phyloP scores from a whole-genome alignment of 805 yeast species.

The Ogataea methylovora region DNA sequence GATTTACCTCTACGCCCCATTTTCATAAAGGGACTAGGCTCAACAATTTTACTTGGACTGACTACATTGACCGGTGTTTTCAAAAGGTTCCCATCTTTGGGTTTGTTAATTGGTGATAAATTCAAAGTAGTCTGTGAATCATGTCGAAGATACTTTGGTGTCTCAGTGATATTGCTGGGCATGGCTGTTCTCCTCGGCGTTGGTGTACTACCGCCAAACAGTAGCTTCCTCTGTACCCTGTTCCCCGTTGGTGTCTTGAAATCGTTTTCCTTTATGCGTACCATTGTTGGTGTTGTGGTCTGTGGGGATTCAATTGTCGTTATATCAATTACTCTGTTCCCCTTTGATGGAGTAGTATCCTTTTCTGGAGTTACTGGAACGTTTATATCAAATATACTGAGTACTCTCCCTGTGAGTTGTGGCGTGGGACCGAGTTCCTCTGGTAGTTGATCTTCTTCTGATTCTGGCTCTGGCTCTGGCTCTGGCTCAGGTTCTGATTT shows the following conservation, averaged over 20 bases:
- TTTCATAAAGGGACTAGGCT: slow-evolving; percentile 24
- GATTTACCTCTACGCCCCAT: slow-evolving; percentile 19
- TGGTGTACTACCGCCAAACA: slow-evolving; percentile 4
- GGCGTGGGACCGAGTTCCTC: slow-evolving; percentile 79
- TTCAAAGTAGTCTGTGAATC: slow-evolving; percentile 1
- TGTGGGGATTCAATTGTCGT: background rate
- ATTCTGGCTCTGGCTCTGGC: slow-evolving; percentile 4
- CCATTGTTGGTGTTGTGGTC: background rate
- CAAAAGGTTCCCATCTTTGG: no score
- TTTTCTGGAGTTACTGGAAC: slow-evolving; percentile 12
- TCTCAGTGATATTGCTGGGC: background rate
- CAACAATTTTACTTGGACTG: slow-evolving; percentile 14
- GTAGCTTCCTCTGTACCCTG: slow-evolving; percentile 14
- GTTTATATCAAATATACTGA: slow-evolving; percentile 61
- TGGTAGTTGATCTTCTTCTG: slow-evolving; percentile 6
- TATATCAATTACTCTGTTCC: background rate
- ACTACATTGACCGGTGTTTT: no score
- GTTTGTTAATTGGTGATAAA: slow-evolving; percentile 1
- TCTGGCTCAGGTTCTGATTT: slow-evolving; percentile 2
- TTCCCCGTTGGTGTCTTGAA: slow-evolving; percentile 24
- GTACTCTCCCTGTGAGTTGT: slow-evolving; percentile 68
- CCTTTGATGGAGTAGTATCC: slow-evolving; percentile 1
- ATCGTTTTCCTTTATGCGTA: slow-evolving; percentile 1
- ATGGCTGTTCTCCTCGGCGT: background rate
- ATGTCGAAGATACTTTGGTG: slow-evolving; percentile 2